phyloP scores from a whole-genome alignment of 1,284 basidiomycete species.

The Apiotrichum sp. region DNA sequence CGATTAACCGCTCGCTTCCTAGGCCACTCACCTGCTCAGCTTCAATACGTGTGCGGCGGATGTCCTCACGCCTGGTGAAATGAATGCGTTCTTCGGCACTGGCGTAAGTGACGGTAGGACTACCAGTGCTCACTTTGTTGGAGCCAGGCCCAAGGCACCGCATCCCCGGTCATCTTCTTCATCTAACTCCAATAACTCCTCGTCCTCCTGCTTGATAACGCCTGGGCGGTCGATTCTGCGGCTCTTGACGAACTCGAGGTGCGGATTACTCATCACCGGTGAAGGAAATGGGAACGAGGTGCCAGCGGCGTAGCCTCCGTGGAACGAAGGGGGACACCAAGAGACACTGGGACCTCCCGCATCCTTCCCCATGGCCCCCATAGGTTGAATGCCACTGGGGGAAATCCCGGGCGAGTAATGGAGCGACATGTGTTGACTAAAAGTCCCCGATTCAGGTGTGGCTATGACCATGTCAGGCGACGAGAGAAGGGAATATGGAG shows the following conservation, averaged over 20 bases:
- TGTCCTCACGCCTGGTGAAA: conserved; percentile 20
- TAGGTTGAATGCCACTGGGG: background rate
- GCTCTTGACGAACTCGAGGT: background rate
- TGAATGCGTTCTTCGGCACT: conserved; percentile 15
- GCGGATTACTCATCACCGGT: background rate
- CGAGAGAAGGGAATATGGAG: background rate
- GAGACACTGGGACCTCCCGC: background rate
- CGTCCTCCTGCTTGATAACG: background rate
- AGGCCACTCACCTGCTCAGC: conserved; percentile 37
- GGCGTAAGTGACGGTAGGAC: background rate
- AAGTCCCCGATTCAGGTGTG: background rate
- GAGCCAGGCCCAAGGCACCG: conserved; percentile 5
- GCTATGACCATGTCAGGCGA: background rate
- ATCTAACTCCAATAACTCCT: background rate
- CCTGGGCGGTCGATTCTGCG: background rate
- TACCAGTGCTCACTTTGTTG: background rate
- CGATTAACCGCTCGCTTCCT: no score
- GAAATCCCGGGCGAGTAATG: background rate
- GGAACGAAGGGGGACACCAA: background rate
- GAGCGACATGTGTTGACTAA: background rate
- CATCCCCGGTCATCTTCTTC: background rate
- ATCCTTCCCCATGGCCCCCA: background rate
- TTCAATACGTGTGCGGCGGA: conserved; percentile 30
- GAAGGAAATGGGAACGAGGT: background rate
- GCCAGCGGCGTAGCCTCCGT: background rate